A percentile compares a stretch with the other conserved stretches of the same genome.
Conservation (phyloP, 495 filamentous ascomycete species). For the Hyaloscypha variabilis region DNA sequence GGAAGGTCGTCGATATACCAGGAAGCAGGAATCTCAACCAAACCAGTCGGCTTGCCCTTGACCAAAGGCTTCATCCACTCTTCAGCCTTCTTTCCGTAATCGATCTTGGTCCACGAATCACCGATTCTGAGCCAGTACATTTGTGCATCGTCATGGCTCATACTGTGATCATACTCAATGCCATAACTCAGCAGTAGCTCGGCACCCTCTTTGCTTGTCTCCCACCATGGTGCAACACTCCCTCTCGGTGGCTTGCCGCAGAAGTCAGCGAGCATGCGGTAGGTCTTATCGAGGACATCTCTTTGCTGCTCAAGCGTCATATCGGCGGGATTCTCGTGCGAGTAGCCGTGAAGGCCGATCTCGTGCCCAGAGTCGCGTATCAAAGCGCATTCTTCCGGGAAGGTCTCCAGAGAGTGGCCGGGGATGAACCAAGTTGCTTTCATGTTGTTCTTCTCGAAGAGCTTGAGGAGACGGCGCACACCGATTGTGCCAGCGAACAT, state of each 20-base stretch:
- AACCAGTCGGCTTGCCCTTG: conserved; percentile 50
- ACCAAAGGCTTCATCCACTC: conserved; percentile 69
- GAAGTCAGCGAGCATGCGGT: conserved; percentile 70
- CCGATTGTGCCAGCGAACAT: conserved; percentile 75
- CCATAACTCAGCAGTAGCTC: conserved; percentile 69
- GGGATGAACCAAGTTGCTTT: conserved; percentile 86
- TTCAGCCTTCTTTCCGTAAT: conserved; percentile 60
- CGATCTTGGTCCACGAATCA: conserved; percentile 64
- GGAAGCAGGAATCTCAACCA: conserved; percentile 68
- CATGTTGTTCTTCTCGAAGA: conserved; percentile 80
- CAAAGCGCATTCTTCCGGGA: conserved; percentile 73
- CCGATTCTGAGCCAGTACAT: conserved; percentile 66
- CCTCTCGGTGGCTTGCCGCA: conserved; percentile 67
- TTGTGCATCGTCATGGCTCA: conserved; percentile 69
- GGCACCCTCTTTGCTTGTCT: conserved; percentile 66
- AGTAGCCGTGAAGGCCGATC: conserved; percentile 76
- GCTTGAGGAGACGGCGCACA: conserved; percentile 68
- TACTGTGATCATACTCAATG: conserved; percentile 71
- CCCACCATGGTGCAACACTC: conserved; percentile 53
- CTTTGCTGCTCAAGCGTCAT: conserved; percentile 77
- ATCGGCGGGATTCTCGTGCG: conserved; percentile 72
- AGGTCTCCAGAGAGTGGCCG: conserved; percentile 76
- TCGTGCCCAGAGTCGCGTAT: conserved; percentile 79
- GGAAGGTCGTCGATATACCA: conserved; percentile 72
- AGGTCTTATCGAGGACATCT: conserved; percentile 77